Conservation (phyloP, 2,329 filamentous ascomycete species). For the Paracamarosporium sp. region DNA sequence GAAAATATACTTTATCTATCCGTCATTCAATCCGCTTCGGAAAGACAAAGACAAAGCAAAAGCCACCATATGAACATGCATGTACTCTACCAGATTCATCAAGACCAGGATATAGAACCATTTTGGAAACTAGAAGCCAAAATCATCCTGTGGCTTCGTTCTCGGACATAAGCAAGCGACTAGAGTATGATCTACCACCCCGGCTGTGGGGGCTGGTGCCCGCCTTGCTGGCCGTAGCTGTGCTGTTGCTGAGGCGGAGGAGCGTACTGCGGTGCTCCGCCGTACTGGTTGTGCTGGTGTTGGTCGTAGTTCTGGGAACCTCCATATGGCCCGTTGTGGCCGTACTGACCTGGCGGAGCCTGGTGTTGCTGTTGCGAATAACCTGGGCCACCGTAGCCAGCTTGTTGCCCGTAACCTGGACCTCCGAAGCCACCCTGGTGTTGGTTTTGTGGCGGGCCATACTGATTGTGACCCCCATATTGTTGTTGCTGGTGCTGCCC, state of each 20-base stretch:
- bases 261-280: constrained; percentile 19
- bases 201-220: constrained; percentile 24
- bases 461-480: constrained; percentile 10
- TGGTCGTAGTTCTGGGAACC: constrained; percentile 37
- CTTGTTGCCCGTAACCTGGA: constrained; percentile 27
- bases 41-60: background rate
- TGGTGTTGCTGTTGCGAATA: constrained; percentile 7
- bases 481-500: constrained; percentile 1
- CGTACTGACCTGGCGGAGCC: constrained; percentile 23
- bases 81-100: background rate
- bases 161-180: background rate
- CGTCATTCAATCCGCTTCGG: background rate
- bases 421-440: constrained; percentile 9
- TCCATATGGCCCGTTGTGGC: constrained; percentile 30
- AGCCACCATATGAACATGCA: background rate
- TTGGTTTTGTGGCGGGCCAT: constrained; percentile 7
- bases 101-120: background rate
- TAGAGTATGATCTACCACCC: constrained; percentile 25
- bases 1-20: background rate
- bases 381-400: constrained; percentile 40
- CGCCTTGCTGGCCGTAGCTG: constrained; percentile 14
- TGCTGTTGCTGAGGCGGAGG: constrained; percentile 17
- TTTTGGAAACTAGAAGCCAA: background rate
- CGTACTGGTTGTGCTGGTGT: constrained; percentile 37
- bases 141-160: background rate